These are phyloP conservation scores for Omphalotus guepiniiformis DNA, from an alignment of 768 basidiomycete species.

Conservation along the genomic window DNA sequence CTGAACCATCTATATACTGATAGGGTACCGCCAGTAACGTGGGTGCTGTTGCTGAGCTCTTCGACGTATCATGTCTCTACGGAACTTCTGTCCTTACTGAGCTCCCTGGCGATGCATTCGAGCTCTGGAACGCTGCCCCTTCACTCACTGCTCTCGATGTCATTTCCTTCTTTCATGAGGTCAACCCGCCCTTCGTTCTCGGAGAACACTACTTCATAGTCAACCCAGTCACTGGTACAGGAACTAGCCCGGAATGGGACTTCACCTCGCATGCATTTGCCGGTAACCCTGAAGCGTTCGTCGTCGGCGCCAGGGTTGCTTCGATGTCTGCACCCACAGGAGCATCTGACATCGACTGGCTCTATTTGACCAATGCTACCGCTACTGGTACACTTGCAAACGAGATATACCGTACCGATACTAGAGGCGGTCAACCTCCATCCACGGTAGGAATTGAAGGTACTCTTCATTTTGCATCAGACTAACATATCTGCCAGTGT, in stretches of 20 bases:
- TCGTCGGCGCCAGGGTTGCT: constrained; percentile 39
- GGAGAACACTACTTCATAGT: constrained; percentile 57
- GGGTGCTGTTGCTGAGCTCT: constrained; percentile 50
- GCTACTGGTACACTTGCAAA: constrained; percentile 46
- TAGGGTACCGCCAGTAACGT: constrained; percentile 29
- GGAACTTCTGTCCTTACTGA: constrained; percentile 23
- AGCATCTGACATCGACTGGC: constrained; percentile 48
- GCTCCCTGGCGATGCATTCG: constrained; percentile 11
- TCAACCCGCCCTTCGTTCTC: constrained; percentile 12
- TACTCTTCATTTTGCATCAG: not conserved
- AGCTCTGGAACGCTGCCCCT: constrained; percentile 17
- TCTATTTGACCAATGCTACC: constrained; percentile 34
- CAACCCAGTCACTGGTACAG: constrained; percentile 37
- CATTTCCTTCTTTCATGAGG: constrained; percentile 4
- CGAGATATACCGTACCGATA: constrained; percentile 48
- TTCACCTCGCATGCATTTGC: constrained; percentile 38
- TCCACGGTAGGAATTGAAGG: constrained; percentile 30
- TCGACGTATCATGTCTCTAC: constrained; percentile 50
- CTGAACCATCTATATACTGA: not conserved
- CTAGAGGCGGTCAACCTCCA: constrained; percentile 51
- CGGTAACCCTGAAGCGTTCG: constrained; percentile 42
- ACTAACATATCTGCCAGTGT: constrained; percentile 25
- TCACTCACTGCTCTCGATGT: constrained; percentile 1
- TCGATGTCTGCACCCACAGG: constrained; percentile 39
- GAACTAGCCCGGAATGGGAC: constrained; percentile 51